Evolutionary conservation across 2,329 filamentous ascomycete species (phyloP), one percentile per base, ranked within the genome.

Genomic region (Colletotrichum sp.): DNA sequence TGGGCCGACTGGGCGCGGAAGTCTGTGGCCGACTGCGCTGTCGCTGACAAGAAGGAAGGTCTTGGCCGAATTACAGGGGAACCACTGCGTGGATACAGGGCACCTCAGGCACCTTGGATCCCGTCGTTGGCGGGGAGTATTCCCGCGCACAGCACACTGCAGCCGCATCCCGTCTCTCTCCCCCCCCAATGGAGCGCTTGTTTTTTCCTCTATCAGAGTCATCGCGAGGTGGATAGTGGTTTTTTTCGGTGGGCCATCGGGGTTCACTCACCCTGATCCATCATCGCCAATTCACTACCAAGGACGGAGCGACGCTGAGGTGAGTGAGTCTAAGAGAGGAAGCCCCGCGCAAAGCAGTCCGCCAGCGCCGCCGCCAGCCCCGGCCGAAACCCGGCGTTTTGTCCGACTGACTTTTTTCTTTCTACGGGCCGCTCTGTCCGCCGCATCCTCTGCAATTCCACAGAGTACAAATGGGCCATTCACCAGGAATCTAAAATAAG

Each of bases 381-480:
- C 71, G 70, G 73, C 70, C 73, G 64, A 69, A 73, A 65, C 73
- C 70, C 70, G 64, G 70, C 64, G 64, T 73, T 69, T 69, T 68
- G 55, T 24, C 55, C 34, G 52, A 64, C 21, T 65, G 24, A 32
- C 26, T 44, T 69, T 63, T 60, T 72, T 28, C n/a, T 59, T 64
- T 15, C 28, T 28, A 68, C 69, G 71, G 66, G 67, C 63, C 63
- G 57, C 21, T 28, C 15, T 62, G 24, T 32, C 57, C 55, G 15
- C 39, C 39, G 34, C 67, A 44, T 52, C 49, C 13, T 34, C 8
- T 24, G 10, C 32, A 26, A 21, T 26, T 39, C 64, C 64, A 39
- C 32, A 24, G 12, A n/a, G 10, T 62, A 62, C 28, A 30, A 52
- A 52, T 52, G 44, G n/a, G n/a, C 44, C 44, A 52, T 52, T 52